Evolutionary conservation across 345 rosid species (phyloP).

Genomic region (Heritiera littoralis): DNA sequence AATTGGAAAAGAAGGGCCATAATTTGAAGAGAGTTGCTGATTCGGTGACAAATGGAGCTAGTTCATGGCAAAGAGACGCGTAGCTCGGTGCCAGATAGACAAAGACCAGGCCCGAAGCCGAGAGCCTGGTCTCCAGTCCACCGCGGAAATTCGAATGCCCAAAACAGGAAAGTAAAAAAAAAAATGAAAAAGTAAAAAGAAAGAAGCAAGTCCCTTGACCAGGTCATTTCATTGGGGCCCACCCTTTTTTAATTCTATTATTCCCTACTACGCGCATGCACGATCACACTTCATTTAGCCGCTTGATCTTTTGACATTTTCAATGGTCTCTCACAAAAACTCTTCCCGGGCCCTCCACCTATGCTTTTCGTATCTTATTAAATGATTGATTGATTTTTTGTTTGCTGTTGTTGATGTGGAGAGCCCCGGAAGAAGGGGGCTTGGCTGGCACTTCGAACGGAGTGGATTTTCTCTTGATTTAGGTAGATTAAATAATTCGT

Average conservation of each 20-base stretch:
- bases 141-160: not conserved
- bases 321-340: not conserved
- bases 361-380: not conserved
- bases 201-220: conserved; percentile 10
- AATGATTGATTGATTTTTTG: too few species aligned
- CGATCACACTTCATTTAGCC: conserved; percentile 7
- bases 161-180: not conserved
- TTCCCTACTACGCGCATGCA: conserved; percentile 28
- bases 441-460: conserved; percentile 14
- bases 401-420: not conserved
- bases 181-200: not conserved
- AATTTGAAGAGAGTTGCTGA: not conserved
- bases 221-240: not conserved
- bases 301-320: conserved; percentile 10
- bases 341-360: not conserved
- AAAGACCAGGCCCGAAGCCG: not conserved
- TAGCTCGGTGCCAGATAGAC: not conserved
- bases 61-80: not conserved
- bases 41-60: not conserved
- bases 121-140: not conserved
- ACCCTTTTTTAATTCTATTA: not conserved
- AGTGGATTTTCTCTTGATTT: conserved; percentile 20
- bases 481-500: too few species aligned
- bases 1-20: not conserved
- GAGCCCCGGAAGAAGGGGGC: not conserved